phyloP scores from a whole-genome alignment of 2,329 filamentous ascomycete species.

The Clarireedia monteithiana region DNA sequence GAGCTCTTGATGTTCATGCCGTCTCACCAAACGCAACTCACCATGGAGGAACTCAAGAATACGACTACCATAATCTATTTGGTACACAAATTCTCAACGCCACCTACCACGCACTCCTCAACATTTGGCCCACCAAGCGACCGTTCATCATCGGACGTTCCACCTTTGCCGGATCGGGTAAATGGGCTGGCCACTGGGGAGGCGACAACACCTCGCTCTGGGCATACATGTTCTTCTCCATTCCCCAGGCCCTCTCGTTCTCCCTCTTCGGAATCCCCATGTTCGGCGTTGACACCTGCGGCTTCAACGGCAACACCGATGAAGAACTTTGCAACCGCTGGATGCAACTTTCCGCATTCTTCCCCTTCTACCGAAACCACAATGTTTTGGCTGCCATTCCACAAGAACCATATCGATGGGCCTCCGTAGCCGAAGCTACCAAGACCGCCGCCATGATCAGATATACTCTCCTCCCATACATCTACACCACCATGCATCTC shows the following conservation, averaged over 20 bases:
- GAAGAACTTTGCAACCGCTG: constrained; percentile 66
- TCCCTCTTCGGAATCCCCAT: constrained; percentile 69
- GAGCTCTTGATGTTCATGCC: constrained; percentile 65
- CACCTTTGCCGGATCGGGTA: constrained; percentile 71
- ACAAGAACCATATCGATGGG: constrained; percentile 69
- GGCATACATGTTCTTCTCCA: constrained; percentile 68
- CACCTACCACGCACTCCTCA: constrained; percentile 45
- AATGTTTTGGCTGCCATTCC: constrained; percentile 51
- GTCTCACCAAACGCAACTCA: constrained; percentile 73
- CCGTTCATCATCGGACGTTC: constrained; percentile 81
- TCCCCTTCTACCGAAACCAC: constrained; percentile 74
- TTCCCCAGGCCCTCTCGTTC: constrained; percentile 70
- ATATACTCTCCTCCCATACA: constrained; percentile 64
- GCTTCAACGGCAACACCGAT: constrained; percentile 60
- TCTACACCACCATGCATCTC: constrained; percentile 65
- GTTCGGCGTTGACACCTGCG: constrained; percentile 65
- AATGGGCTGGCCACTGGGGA: constrained; percentile 75
- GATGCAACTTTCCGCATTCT: constrained; percentile 68
- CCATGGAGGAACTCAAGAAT: constrained; percentile 63
- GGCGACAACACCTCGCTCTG: constrained; percentile 67
- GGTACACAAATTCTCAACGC: constrained; percentile 70
- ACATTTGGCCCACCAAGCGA: constrained; percentile 48
- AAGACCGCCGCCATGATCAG: constrained; percentile 61
- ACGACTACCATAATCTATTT: constrained; percentile 77
- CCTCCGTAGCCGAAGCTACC: constrained; percentile 55